Base-by-base conservation (phyloP, 176 grass and related monocot species). In the Lolium rigidum region DNA sequence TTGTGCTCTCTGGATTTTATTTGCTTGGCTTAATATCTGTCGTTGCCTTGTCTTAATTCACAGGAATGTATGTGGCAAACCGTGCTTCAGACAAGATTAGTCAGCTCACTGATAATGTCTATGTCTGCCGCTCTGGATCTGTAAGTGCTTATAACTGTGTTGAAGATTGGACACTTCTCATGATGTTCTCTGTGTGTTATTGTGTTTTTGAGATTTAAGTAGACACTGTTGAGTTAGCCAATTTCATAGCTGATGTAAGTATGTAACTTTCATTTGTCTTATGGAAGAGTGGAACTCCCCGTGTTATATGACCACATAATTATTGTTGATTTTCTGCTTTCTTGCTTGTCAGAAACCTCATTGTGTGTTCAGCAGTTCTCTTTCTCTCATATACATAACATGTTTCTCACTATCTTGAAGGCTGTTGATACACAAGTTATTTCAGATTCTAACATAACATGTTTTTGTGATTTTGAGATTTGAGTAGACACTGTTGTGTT, bases 41-140 rank as follows among this genome's bases (percentile, higher is more conserved):
- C 83, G 10, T 47, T 90, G 0, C 14, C 11, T 78, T 48, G 2
- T 77, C 24, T 60, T 86, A 58, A 84, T 87, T 15, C 54, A 16
- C 79, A 99, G 97, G 97, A 67, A 94, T 94, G 94, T 96, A 96
- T 79, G 95, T 98, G 6, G 95, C 95, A 0, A 98, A 98, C 79
- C 90, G 95, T 82, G 93, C 93, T 11, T 98, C 95, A 0, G 95
- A 98, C 80, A 98, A 98, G 83, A 98, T 98, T 54, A 92, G 93
- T 15, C 85, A 86, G 80, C 77, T 98, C 60, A 98, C 95, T 25
- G 95, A 98, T 49, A 98, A 95, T 85, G 93, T 98, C n/a, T 95
- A 90, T 64, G 80, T 98, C 22, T 98, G 95, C 65, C 89, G 93
- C 59, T 98, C 91, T 90, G 95, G 95, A 93, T 98, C 95, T 81